A percentile compares a stretch with the other conserved stretches of the same genome.
Evolutionary conservation across 139 green algal species (phyloP).

Genomic region (Chlorella sp.): DNA sequence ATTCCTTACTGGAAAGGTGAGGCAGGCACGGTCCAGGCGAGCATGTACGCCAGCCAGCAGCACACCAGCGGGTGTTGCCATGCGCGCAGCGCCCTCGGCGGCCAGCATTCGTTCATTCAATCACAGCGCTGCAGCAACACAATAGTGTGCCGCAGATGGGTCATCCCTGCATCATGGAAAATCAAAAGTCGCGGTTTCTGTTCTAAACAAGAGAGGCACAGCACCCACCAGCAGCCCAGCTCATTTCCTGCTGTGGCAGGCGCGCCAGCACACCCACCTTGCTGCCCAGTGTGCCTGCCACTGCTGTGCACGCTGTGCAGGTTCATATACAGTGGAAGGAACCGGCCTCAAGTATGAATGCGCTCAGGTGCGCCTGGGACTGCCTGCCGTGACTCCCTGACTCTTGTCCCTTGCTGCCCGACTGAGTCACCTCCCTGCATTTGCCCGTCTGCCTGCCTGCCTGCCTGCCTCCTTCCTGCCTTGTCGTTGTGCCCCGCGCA

Average conservation of each 20-base stretch:
- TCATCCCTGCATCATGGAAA: no score
- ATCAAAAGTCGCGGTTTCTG: no score
- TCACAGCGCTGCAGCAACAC: no score
- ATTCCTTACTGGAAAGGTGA: constrained; percentile 22
- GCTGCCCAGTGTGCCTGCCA: not conserved
- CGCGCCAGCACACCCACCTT: not conserved
- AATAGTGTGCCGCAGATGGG: no score
- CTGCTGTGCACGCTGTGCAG: not conserved
- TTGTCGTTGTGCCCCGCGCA: not conserved
- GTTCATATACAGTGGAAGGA: not conserved
- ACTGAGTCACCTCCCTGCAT: no score
- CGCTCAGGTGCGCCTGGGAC: not conserved
- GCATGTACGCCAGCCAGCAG: no score
- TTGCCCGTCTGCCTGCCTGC: not conserved
- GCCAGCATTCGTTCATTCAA: no score
- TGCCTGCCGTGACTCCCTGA: no score
- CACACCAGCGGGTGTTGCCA: no score
- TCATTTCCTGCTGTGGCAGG: not conserved
- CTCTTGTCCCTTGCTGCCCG: no score
- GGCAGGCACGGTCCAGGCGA: not conserved
- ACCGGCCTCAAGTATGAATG: constrained; percentile 19
- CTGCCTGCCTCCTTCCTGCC: not conserved
- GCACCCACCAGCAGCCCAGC: not conserved
- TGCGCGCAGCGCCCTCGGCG: no score
- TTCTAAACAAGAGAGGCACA: no score